Percentiles rank a stretch among this genome's conserved stretches.
Evolutionary conservation across 495 filamentous ascomycete species (phyloP).

Genomic region (Corynascus novoguineensis): DNA sequence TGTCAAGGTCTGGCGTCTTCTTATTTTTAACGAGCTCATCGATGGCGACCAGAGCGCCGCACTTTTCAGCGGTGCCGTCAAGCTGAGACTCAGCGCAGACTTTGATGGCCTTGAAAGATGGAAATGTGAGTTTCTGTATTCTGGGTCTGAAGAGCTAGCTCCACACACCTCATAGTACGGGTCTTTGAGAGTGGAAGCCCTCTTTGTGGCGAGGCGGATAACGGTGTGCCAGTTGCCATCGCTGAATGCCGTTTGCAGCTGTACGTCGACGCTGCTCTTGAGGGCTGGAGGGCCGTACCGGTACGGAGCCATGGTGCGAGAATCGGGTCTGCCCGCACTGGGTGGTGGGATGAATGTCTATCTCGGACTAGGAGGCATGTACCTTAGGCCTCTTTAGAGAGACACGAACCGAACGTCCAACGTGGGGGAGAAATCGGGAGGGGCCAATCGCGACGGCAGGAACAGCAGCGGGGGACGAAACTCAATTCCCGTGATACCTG

Average conservation of each 20-base stretch:
- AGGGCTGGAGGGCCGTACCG: constrained; percentile 29
- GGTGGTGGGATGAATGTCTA: not conserved
- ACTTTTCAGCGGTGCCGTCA: constrained; percentile 35
- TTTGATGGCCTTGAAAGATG: constrained; percentile 38
- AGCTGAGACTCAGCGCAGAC: constrained; percentile 41
- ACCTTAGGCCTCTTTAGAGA: no score
- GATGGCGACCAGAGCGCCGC: constrained; percentile 30
- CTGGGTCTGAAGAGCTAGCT: not conserved
- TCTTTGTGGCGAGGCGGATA: constrained; percentile 38
- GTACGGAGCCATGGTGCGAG: constrained; percentile 24
- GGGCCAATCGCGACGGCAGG: not conserved
- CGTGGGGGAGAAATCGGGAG: not conserved
- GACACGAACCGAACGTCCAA: not conserved
- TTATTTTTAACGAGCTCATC: constrained; percentile 37
- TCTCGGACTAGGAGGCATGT: no score
- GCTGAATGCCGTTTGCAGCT: constrained; percentile 36
- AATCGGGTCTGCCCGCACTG: not conserved
- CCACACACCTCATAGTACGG: constrained; percentile 41
- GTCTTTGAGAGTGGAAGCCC: constrained; percentile 40
- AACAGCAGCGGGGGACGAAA: no score
- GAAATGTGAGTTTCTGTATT: constrained; percentile 13
- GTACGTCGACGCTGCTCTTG: constrained; percentile 35
- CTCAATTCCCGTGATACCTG: not conserved
- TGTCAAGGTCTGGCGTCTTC: constrained; percentile 35
- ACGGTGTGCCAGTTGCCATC: constrained; percentile 41